Percentiles rank a stretch among this genome's conserved stretches.
Evolutionary conservation across 257 asterid genomes (phyloP).

Genomic region (Solanum raphanifolium): DNA sequence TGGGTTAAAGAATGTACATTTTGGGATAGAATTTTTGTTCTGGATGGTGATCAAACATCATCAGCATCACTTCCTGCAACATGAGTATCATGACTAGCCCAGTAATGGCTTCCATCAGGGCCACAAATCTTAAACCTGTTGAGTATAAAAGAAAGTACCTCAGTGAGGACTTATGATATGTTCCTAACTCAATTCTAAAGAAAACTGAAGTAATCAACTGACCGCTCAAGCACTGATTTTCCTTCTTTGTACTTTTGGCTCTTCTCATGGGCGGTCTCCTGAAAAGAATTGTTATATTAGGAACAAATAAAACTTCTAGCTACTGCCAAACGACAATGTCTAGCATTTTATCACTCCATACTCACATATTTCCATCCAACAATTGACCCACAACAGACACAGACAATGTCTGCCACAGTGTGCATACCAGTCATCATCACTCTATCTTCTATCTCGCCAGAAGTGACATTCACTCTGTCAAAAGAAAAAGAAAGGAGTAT

Average conservation of each 20-base stretch:
- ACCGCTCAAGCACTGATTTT: conserved; percentile 18
- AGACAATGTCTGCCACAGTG: conserved; percentile 52
- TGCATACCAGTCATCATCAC: conserved; percentile 72
- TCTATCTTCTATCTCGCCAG: conserved; percentile 61
- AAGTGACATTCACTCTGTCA: conserved; percentile 53
- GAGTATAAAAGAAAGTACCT: not conserved
- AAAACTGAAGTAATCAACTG: not conserved
- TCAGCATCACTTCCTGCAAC: conserved; percentile 59
- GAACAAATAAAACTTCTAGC: not conserved
- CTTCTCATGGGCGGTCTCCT: conserved; percentile 36
- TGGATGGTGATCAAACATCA: conserved; percentile 22
- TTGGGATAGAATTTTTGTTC: conserved; percentile 13
- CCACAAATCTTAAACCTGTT: conserved; percentile 11
- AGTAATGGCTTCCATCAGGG: conserved; percentile 19
- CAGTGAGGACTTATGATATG: not conserved
- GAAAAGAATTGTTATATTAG: conserved; percentile 1
- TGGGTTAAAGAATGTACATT: conserved; percentile 32
- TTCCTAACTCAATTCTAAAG: not conserved
- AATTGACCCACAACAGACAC: conserved; percentile 58
- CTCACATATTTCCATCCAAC: conserved; percentile 87
- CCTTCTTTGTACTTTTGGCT: conserved; percentile 22
- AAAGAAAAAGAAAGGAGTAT: not conserved
- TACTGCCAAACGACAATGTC: not conserved
- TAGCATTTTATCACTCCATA: not conserved
- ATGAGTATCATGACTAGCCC: conserved; percentile 44